Conservation (phyloP, 2,329 filamentous ascomycete species). For the Epichloe scottii region DNA sequence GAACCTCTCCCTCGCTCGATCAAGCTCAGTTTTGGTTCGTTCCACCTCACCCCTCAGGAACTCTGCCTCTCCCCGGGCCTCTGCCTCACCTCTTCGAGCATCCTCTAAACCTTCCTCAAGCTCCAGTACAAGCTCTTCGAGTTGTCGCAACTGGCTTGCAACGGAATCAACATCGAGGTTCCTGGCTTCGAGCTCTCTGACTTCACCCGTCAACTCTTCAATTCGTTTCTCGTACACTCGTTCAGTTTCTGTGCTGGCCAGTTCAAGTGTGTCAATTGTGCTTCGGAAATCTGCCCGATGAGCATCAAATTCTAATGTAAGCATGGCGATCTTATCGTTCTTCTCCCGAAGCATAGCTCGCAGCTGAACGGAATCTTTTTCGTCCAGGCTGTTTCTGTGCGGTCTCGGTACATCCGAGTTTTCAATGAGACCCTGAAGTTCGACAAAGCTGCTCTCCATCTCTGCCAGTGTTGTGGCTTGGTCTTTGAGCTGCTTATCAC, state of each 20-base stretch:
- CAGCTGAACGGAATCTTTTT: constrained; percentile 64
- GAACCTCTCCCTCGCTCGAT: constrained; percentile 76
- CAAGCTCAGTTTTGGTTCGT: constrained; percentile 73
- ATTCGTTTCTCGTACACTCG: constrained; percentile 92
- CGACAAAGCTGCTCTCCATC: constrained; percentile 80
- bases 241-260: constrained; percentile 91
- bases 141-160: constrained; percentile 79
- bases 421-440: constrained; percentile 59
- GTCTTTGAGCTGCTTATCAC: constrained; percentile 78
- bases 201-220: constrained; percentile 70
- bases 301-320: constrained; percentile 88
- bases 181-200: constrained; percentile 69
- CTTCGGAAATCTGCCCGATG: constrained; percentile 93
- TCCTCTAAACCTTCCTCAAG: constrained; percentile 95
- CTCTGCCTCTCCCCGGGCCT: constrained; percentile 90
- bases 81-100: constrained; percentile 82
- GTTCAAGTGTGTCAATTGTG: constrained; percentile 90
- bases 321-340: constrained; percentile 88
- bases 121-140: constrained; percentile 93
- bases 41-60: constrained; percentile 93
- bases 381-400: constrained; percentile 41
- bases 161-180: constrained; percentile 86
- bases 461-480: constrained; percentile 73
- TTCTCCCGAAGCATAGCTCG: constrained; percentile 80
- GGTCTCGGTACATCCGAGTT: constrained; percentile 31